phyloP scores from a whole-genome alignment of 1,284 basidiomycete species.

The Anthracocystis panici-leucophaei region DNA sequence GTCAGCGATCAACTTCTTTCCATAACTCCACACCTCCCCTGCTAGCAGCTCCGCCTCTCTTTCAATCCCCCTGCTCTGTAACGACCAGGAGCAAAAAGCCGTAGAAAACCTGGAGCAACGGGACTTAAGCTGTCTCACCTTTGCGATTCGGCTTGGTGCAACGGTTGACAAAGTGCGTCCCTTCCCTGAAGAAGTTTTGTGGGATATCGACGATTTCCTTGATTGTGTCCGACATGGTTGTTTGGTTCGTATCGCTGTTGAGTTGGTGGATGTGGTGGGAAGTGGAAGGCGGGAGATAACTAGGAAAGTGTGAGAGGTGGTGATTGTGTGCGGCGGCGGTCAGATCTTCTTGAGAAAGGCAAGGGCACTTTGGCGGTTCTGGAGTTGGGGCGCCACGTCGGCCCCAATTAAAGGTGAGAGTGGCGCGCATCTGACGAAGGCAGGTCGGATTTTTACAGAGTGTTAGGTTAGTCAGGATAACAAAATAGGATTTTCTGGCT shows the following conservation, averaged over 20 bases:
- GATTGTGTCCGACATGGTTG: slow-evolving; percentile 85
- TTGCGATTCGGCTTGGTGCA: slow-evolving; percentile 97
- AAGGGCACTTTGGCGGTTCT: background rate
- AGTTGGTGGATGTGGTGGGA: slow-evolving; percentile 67
- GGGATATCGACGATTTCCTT: slow-evolving; percentile 91
- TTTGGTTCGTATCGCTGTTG: background rate
- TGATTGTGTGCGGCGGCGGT: background rate
- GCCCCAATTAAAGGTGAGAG: slow-evolving; percentile 12
- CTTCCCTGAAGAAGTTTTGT: slow-evolving; percentile 90
- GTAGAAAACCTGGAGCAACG: slow-evolving; percentile 42
- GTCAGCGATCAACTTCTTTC: background rate
- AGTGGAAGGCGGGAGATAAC: background rate
- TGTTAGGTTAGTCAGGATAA: slow-evolving; percentile 6
- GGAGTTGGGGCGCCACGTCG: slow-evolving; percentile 12
- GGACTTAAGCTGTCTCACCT: slow-evolving; percentile 74
- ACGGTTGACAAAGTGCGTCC: slow-evolving; percentile 92
- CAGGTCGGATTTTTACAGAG: background rate
- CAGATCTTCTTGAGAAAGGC: slow-evolving; percentile 10
- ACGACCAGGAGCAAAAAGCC: background rate
- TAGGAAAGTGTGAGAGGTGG: background rate
- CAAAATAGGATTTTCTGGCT: too few species aligned
- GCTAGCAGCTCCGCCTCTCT: too few species aligned
- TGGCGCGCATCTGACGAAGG: slow-evolving; percentile 9
- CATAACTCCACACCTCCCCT: too few species aligned
- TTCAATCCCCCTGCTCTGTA: too few species aligned